Evolutionary conservation across 495 filamentous ascomycete species (phyloP).

Genomic region (Echria macrotheca): DNA sequence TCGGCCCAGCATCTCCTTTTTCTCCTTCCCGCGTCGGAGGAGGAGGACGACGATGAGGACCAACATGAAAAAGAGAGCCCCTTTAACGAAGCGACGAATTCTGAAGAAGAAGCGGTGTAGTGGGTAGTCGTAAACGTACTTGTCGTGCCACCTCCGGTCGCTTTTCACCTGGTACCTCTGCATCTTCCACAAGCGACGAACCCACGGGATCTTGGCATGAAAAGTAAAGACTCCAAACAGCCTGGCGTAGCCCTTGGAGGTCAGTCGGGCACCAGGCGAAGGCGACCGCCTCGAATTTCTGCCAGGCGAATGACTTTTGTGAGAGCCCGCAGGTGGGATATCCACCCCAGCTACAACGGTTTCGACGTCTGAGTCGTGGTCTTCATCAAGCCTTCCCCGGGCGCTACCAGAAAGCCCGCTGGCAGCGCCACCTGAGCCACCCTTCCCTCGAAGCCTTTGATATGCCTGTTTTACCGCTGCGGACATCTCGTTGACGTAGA

Average conservation of each 20-base stretch:
- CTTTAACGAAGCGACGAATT: no score
- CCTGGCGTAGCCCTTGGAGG: neutral
- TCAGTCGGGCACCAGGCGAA: neutral
- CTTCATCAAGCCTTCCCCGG: neutral
- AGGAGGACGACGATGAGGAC: no score
- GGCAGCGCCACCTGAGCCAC: neutral
- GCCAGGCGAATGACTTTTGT: neutral
- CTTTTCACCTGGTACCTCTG: neutral
- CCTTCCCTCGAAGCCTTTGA: conserved; percentile 3
- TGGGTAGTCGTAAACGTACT: conserved; percentile 10
- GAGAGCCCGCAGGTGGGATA: neutral
- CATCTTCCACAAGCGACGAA: conserved; percentile 8
- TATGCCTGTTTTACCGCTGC: no score
- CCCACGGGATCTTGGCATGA: conserved; percentile 7
- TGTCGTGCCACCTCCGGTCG: conserved; percentile 10
- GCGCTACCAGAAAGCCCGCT: neutral
- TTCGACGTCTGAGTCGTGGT: conserved; percentile 15
- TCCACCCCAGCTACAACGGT: neutral
- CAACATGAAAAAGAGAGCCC: no score
- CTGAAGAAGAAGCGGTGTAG: conserved; percentile 1
- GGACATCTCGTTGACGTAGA: conserved; percentile 17
- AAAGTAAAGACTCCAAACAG: conserved; percentile 10
- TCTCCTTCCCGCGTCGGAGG: no score
- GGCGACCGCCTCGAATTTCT: no score
- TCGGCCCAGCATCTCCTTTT: no score